Evolutionary conservation across 2,329 filamentous ascomycete genomes (phyloP).

Genomic region (Clonostachys chloroleuca): DNA sequence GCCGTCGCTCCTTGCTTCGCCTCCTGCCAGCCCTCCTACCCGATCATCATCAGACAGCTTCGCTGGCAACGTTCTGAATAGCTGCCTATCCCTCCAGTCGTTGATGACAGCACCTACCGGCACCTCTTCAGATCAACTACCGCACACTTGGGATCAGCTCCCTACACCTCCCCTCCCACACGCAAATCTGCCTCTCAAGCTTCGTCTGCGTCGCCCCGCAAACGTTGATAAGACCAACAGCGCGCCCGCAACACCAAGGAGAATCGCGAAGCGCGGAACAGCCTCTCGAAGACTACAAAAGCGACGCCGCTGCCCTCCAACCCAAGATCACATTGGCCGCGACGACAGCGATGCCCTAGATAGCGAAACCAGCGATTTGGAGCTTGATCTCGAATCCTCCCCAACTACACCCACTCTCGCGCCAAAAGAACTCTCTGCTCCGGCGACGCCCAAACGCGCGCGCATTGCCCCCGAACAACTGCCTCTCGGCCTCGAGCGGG

Average conservation of each 20-base stretch:
- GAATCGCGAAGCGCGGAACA: slow-evolving; percentile 44
- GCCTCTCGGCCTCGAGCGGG: slow-evolving; percentile 53
- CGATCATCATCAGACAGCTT: slow-evolving; percentile 16
- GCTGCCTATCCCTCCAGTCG: slow-evolving; percentile 23
- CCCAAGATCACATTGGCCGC: too few relatives aligned
- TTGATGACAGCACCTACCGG: slow-evolving; percentile 16
- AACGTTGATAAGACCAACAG: slow-evolving; percentile 15
- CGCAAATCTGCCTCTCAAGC: slow-evolving; percentile 44
- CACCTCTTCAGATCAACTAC: too few relatives aligned
- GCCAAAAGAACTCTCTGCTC: slow-evolving; percentile 8
- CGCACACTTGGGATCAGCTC: too few relatives aligned
- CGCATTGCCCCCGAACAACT: slow-evolving; percentile 57
- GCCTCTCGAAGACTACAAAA: slow-evolving; percentile 46
- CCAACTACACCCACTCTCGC: background rate
- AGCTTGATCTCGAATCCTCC: background rate
- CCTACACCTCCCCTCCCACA: slow-evolving; percentile 19
- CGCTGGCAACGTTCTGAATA: slow-evolving; percentile 26
- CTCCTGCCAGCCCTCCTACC: slow-evolving; percentile 53
- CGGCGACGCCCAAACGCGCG: slow-evolving; percentile 54
- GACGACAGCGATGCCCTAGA: too few relatives aligned
- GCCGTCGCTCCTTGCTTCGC: slow-evolving; percentile 31
- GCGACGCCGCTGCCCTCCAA: slow-evolving; percentile 31
- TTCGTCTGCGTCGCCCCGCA: slow-evolving; percentile 42
- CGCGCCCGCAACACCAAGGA: slow-evolving; percentile 29
- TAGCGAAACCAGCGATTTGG: background rate